Base-by-base conservation (phyloP, 805 yeast genomes). In the Millerozyma miso region DNA sequence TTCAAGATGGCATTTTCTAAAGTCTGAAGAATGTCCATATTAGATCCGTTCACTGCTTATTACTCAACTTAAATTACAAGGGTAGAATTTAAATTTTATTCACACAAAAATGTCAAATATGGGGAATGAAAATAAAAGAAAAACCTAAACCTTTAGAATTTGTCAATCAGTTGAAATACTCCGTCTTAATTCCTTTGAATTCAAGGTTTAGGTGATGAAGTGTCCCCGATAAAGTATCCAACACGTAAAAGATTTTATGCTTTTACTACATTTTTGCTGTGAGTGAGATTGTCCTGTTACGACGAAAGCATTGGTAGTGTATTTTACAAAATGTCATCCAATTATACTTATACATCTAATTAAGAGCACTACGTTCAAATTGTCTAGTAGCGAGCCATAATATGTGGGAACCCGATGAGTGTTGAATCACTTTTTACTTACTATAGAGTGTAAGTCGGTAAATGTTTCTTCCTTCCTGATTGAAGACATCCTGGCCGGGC, bases 1-100 rank as follows among this genome's bases (percentile, higher is more conserved):
- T 76, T 78, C 53, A 85, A 68, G 59, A 89, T 79, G 45, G 96
- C 95, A 55, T 82, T 81, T 60, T 88, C 95, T 57, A 89, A 78
- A 48, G 85, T 71, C 53, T 75, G 75, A 51, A 81, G 78, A 58
- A 88, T 79, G 65, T 87, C 59, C 63, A 58, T 58, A 23, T 18
- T 47, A 6, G 14, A 32, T 15, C 17, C 5, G n/a, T 32, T 6
- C n/a, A 6, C 14, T 32, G 29, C 29, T 23, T 23, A 23, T 6
- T 23, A 10, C 10, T 10, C 29, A 23, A 23, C 10, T 23, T 23
- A 7, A 23, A 23, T 7, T 23, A 7, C 10, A 23, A 23, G 29
- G 29, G 10, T 23, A 7, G 29, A 23, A 7, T 23, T 23, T 10
- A 10, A 23, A 23, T 23, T 23, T 10, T 23, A 10, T 23, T 23